Evolutionary conservation across 345 rosid genomes (phyloP), one percentile per base, ranked within the genome.

Genomic region (Camelina sativa): DNA sequence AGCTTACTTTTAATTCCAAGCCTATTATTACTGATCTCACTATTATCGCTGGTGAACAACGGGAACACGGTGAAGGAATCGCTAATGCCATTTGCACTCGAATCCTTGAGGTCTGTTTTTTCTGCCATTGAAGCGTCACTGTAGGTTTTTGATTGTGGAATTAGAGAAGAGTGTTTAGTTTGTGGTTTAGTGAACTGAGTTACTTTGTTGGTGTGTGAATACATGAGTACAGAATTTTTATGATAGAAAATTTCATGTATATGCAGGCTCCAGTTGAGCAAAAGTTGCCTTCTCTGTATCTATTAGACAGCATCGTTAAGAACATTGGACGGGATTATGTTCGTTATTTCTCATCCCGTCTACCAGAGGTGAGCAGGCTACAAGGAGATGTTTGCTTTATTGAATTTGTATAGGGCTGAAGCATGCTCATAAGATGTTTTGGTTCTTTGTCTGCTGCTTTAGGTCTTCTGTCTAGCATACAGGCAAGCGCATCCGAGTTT

Each of bases 21-120:
- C 99, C 99, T 61, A 84, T 92, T 20, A 96, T 96, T 79, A 96
- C 96, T 51, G 98, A 96, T 85, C 92, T 96, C 79, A 96, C 99
- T 2, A 91, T 92, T 62, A 85, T 96, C 58, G 98, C 99, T 5
- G 99, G 96, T 19, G 99, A 96, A 62, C 96, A 85, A 72, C 79
- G 86, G 71, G 93, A 82, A 71, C 85, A 91, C 13, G 91, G 84
- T 3, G 86, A 82, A 76, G 98, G 98, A 68, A 89, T 96, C 77
- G 97, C 99, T 6, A 86, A 83, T 35, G 92, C 90, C 56, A 91
- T 96, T 58, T 92, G 98, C 65, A 83, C 90, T 11, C 89, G 97
- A 67, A 92, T 96, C 76, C 72, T 92, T 8, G 93, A 96, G 98
- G 99, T 95, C 79, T 50, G 82, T 38, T 15, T 48, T 66, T 44